Base-by-base conservation (phyloP, 192 early-diverging fungal genomes). In the Entomortierella lignicola region DNA sequence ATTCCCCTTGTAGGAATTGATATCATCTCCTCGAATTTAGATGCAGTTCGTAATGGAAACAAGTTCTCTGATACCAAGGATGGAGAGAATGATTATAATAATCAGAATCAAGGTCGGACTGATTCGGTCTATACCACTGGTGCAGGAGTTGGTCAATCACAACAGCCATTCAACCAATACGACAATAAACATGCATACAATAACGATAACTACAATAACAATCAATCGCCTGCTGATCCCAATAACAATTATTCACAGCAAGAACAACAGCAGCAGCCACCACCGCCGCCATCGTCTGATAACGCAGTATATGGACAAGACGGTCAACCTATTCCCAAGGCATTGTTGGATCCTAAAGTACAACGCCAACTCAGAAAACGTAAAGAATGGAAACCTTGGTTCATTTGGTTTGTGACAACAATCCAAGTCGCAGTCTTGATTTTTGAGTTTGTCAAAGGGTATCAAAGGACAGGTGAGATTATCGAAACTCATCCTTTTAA, bases 401-500 rank as follows among this genome's bases (percentile, higher is more conserved):
- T 90, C 50, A 77, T 83, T 21, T 86, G 64, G 65, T 0, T 73
- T 21, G 82, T 84, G 5, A 79, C 87, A 26, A 56, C 80, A 0
- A 54, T 66, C 30, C 85, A 87, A 69, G 52, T 86, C 39, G 81
- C 72, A 15, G 58, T 85, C 2, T 73, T 91, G 30, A 69, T 89
- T 21, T 84, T 81, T 63, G 85, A 85, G 72, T 72, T 89, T 62
- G 70, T 85, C 11, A 55, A 87, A 29, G 94, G 92, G 67, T 61
- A 85, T 13, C 62, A 88, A 31, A 47, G 85, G 17, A 94, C 92
- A 1, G 89, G 91, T 11, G 60, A 47, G 15, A 30, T 89, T 25
- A 92, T 96, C 37, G 72, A 91, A 62, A 89, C 88, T 0, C 83
- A 80, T 27, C 90, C 91, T 0, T 87, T 92, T 64, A 96, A 96